phyloP scores from a whole-genome alignment of 805 yeast genomes.

The Nakazawaea wickerhamii region DNA sequence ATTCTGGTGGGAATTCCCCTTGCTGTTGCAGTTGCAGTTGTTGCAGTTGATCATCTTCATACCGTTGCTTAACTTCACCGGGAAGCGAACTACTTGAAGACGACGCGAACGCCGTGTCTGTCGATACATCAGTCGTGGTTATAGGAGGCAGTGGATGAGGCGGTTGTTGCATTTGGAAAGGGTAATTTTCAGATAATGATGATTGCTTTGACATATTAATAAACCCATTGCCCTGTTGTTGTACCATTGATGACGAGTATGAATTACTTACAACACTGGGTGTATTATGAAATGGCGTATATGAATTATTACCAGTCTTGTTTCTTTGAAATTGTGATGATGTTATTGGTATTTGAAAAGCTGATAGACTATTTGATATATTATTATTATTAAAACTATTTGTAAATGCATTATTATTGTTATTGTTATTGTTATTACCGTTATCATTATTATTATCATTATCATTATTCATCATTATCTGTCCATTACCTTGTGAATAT shows the following conservation, averaged over 20 bases:
- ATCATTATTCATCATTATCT: background rate
- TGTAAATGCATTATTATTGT: constrained; percentile 14
- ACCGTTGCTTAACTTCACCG: constrained; percentile 16
- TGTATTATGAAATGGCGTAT: constrained; percentile 37
- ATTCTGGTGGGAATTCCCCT: background rate
- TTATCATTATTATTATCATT: constrained; percentile 8
- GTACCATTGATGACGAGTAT: constrained; percentile 13
- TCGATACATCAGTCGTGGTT: constrained; percentile 52
- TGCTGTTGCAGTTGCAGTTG: constrained; percentile 16
- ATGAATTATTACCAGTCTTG: constrained; percentile 21
- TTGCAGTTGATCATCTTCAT: constrained; percentile 14
- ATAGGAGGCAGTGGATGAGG: constrained; percentile 39
- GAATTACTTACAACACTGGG: constrained; percentile 44
- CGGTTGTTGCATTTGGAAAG: constrained; percentile 19
- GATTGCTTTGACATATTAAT: constrained; percentile 15
- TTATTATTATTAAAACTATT: constrained; percentile 10
- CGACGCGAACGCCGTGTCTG: constrained; percentile 38
- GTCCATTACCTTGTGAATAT: constrained; percentile 12
- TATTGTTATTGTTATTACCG: constrained; percentile 9
- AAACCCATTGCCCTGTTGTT: constrained; percentile 15
- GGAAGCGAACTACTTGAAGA: constrained; percentile 30
- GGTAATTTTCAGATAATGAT: constrained; percentile 3
- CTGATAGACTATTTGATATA: constrained; percentile 7
- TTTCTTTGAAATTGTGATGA: constrained; percentile 24
- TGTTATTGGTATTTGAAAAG: constrained; percentile 16